Conservation (phyloP, 2,329 filamentous ascomycete species). For the Cercospora janseana region DNA sequence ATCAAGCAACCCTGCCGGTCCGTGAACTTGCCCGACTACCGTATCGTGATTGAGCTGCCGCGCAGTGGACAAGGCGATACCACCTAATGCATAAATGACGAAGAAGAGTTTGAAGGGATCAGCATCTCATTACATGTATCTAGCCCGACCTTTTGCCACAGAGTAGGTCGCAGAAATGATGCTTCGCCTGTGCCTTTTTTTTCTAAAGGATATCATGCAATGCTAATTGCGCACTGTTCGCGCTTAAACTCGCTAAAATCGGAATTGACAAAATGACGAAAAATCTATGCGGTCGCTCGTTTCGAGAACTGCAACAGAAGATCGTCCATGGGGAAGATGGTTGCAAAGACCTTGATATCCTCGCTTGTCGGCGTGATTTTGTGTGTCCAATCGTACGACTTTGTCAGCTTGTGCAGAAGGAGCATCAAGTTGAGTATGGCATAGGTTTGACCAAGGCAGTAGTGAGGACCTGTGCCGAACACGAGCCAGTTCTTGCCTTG, state of each 20-base stretch:
- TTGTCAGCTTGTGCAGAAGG: constrained; percentile 36
- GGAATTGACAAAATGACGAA: not conserved
- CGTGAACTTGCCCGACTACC: too few species aligned
- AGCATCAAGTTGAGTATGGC: constrained; percentile 85
- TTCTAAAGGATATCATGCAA: too few species aligned
- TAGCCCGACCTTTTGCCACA: too few species aligned
- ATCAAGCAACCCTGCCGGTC: too few species aligned
- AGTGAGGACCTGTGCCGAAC: constrained; percentile 92
- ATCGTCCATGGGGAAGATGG: constrained; percentile 83
- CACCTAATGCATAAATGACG: too few species aligned
- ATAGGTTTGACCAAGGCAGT: constrained; percentile 92
- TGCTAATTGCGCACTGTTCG: constrained; percentile 13
- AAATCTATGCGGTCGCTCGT: constrained; percentile 4
- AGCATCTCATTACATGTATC: too few species aligned
- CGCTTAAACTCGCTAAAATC: constrained; percentile 10
- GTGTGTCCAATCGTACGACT: constrained; percentile 73
- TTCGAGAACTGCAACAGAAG: constrained; percentile 28
- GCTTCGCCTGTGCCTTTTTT: too few species aligned
- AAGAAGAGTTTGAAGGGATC: too few species aligned
- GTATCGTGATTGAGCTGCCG: too few species aligned
- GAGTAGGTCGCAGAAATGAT: too few species aligned
- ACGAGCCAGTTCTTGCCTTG: constrained; percentile 96
- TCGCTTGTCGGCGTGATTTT: constrained; percentile 79
- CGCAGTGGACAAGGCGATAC: too few species aligned
- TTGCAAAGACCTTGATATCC: constrained; percentile 97